Evolutionary conservation across 1,284 basidiomycete species (phyloP), one percentile per base, ranked within the genome.

Genomic region (Leccinum griseonigrum): DNA sequence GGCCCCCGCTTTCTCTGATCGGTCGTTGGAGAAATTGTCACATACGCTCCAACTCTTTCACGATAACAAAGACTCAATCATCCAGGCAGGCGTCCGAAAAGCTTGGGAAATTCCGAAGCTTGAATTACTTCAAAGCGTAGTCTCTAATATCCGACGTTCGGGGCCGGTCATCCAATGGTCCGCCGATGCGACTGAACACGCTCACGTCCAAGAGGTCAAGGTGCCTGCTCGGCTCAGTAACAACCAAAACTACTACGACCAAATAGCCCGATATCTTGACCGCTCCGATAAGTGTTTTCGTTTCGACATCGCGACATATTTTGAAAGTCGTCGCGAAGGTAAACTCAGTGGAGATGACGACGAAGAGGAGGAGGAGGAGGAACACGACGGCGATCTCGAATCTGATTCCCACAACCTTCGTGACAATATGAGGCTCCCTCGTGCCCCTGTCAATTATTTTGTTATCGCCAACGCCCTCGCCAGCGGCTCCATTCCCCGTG

Each of bases 161-260:
- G 56, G 48, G 4, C 31, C 43, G 4, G 32, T 51, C 7, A 57
- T 51, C 31, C 61, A 56, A 6, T 62, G 58, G 54, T 50, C 40
- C 0, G 22, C 31, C 1, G 50, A 62, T 13, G 1, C 13, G 0
- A 62, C 54, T 3, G 26, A 62, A 9, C 58, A 62, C 13, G 55
- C 50, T 2, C 61, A 62, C 6, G 3, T 62, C 2, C 10, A 43
- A 8, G 58, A 50, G 3, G 16, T 62, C 36, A 62, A 62, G 18
- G 14, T 22, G 1, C 58, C 58, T 14, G 50, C 58, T n/a, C 4
- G 9, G 3, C 0, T 6, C 0, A 16, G 54, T 0, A 56, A 62
- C n/a, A 62, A 62, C 5, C 58, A 56, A 8, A 59, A 62, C 26
- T 62, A 60, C n/a, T 60, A 60, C 4, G 3, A n/a, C 1, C 58